phyloP scores from a whole-genome alignment of 225 moss, liverwort and hornwort genomes.

The Lunularia cruciata region DNA sequence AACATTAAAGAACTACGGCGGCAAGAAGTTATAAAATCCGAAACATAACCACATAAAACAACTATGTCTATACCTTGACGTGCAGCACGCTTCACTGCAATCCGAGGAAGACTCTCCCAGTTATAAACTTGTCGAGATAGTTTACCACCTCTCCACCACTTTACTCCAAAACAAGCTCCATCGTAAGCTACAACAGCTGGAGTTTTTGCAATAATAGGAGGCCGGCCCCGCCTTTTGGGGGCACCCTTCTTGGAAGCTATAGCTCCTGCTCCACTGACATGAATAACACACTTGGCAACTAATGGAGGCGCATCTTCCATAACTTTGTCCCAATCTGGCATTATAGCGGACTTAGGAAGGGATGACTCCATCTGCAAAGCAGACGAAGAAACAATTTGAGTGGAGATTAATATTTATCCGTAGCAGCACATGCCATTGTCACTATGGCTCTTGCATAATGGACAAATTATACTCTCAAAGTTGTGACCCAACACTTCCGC shows the following conservation, averaged over 20 bases:
- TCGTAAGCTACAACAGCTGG: conserved; percentile 41
- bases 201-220: conserved; percentile 47
- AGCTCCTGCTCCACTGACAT: conserved; percentile 23
- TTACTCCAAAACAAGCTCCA: conserved; percentile 58
- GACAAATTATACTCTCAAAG: too few species aligned
- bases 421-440: too few species aligned
- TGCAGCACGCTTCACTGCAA: conserved; percentile 58
- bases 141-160: conserved; percentile 92
- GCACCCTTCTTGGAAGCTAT: conserved; percentile 24
- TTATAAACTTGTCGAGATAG: conserved; percentile 76
- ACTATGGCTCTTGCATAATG: too few species aligned
- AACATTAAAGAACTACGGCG: too few species aligned
- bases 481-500: too few species aligned
- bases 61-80: conserved; percentile 63
- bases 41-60: too few species aligned
- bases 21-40: too few species aligned
- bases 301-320: conserved; percentile 73
- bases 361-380: conserved; percentile 78
- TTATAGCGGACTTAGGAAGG: conserved; percentile 63
- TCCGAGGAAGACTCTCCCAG: conserved; percentile 78
- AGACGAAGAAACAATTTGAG: conserved; percentile 17
- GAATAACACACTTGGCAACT: conserved; percentile 57
- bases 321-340: conserved; percentile 83
- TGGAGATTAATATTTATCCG: too few species aligned
- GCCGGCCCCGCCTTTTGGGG: conserved; percentile 52